These are phyloP conservation scores for Mycena sanguinolenta DNA, from an alignment of 768 basidiomycete species.

Conservation along the genomic window DNA sequence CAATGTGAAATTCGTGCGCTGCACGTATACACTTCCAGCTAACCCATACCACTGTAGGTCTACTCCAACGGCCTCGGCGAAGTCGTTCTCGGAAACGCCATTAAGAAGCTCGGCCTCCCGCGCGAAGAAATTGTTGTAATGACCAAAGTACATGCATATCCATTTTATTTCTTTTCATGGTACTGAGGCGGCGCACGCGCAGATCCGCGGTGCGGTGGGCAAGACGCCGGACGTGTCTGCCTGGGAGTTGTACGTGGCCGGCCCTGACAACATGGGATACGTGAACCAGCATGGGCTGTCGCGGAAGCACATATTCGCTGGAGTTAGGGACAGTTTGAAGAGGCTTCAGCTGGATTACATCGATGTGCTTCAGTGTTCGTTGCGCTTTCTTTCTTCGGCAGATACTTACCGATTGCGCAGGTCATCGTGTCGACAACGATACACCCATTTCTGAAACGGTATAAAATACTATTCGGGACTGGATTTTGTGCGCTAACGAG, in stretches of 20 bases:
- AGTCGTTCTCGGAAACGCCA: conserved; percentile 75
- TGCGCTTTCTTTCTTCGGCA: neutral
- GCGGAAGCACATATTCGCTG: conserved; percentile 79
- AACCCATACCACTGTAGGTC: conserved; percentile 47
- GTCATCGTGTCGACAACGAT: conserved; percentile 67
- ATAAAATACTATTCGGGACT: too few relatives aligned
- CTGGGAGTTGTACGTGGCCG: conserved; percentile 12
- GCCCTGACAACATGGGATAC: conserved; percentile 59
- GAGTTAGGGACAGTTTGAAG: conserved; percentile 70
- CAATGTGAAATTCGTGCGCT: conserved; percentile 46
- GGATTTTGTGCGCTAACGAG: neutral
- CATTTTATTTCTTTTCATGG: too few relatives aligned
- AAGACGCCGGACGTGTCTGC: conserved; percentile 36
- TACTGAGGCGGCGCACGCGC: too few relatives aligned
- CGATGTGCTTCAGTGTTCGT: conserved; percentile 78
- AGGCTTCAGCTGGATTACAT: conserved; percentile 82
- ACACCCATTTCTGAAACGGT: conserved; percentile 71
- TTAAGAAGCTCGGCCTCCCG: conserved; percentile 75
- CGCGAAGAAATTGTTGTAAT: conserved; percentile 84
- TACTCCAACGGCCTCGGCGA: conserved; percentile 79
- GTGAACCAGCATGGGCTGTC: conserved; percentile 65
- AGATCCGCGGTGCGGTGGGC: conserved; percentile 55
- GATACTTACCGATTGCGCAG: conserved; percentile 38
- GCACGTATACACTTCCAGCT: too few relatives aligned
- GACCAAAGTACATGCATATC: conserved; percentile 66